Percentiles rank a stretch among this genome's conserved stretches.
phyloP scores from a whole-genome alignment of 371 early-diverging fungal species.

The Batkoa obscura region DNA sequence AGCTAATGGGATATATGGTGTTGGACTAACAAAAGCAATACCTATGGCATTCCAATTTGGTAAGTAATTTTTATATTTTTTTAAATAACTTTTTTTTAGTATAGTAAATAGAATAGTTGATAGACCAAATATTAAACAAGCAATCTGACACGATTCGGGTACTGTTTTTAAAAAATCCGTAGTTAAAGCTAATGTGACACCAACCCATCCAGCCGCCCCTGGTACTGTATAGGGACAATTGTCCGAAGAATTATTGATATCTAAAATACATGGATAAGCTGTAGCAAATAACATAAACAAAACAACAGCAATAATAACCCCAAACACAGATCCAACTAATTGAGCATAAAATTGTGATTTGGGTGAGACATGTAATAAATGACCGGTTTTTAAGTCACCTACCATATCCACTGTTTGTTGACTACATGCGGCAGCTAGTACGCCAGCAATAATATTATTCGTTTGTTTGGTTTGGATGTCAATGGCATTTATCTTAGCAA shows the following conservation, averaged over 20 bases:
- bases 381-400: slow-evolving; percentile 43
- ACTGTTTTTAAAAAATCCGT: slow-evolving; percentile 11
- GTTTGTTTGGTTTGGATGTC: slow-evolving; percentile 15
- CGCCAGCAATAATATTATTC: slow-evolving; percentile 40
- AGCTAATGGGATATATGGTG: slow-evolving; percentile 29
- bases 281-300: slow-evolving; percentile 37
- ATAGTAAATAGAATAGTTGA: slow-evolving; percentile 24
- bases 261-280: slow-evolving; percentile 35
- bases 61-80: slow-evolving; percentile 26
- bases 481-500: slow-evolving; percentile 29
- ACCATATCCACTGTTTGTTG: slow-evolving; percentile 47
- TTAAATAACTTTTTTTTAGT: slow-evolving; percentile 26
- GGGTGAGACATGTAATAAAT: slow-evolving; percentile 37
- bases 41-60: slow-evolving; percentile 47
- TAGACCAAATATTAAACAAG: slow-evolving; percentile 22
- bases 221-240: slow-evolving; percentile 32
- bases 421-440: slow-evolving; percentile 33
- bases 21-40: slow-evolving; percentile 41
- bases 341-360: slow-evolving; percentile 45
- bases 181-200: slow-evolving; percentile 34
- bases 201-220: slow-evolving; percentile 43
- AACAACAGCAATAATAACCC: slow-evolving; percentile 31
- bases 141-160: slow-evolving; percentile 12
- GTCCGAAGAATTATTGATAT: slow-evolving; percentile 3
- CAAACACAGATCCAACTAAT: slow-evolving; percentile 36